Conservation (phyloP, 306 rosid genomes). For the Trifolium dubium region DNA sequence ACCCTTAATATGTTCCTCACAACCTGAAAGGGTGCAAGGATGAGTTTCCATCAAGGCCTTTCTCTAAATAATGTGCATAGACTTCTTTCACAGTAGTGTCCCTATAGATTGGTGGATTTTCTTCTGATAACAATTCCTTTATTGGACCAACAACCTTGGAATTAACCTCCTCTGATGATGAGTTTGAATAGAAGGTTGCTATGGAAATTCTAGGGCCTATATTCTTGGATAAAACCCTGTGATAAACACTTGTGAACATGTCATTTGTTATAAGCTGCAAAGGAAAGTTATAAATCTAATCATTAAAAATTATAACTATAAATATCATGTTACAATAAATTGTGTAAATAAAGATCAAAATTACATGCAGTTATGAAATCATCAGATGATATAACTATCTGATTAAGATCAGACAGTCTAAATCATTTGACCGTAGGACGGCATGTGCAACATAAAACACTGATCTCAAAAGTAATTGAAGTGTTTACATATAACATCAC, state of each 20-base stretch:
- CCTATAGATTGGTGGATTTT: background rate
- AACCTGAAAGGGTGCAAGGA: background rate
- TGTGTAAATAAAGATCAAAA: too few species aligned
- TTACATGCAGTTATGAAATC: too few species aligned
- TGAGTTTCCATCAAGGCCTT: constrained; percentile 5
- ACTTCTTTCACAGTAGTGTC: constrained; percentile 2
- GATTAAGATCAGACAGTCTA: too few species aligned
- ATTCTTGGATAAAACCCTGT: background rate
- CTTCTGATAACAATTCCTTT: background rate
- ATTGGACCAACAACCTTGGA: background rate
- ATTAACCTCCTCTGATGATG: background rate
- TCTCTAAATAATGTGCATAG: background rate
- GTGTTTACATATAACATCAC: background rate
- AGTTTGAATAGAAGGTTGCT: background rate
- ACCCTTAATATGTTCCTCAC: background rate
- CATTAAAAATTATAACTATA: background rate
- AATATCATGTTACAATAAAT: background rate
- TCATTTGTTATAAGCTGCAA: constrained; percentile 8
- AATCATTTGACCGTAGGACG: too few species aligned
- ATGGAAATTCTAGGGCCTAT: constrained; percentile 1
- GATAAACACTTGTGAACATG: constrained; percentile 6
- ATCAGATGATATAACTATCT: too few species aligned
- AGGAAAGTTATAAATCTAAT: background rate
- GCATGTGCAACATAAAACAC: too few species aligned
- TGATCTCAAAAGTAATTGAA: background rate